phyloP scores from a whole-genome alignment of 345 rosid genomes.

The Garcia nutans region DNA sequence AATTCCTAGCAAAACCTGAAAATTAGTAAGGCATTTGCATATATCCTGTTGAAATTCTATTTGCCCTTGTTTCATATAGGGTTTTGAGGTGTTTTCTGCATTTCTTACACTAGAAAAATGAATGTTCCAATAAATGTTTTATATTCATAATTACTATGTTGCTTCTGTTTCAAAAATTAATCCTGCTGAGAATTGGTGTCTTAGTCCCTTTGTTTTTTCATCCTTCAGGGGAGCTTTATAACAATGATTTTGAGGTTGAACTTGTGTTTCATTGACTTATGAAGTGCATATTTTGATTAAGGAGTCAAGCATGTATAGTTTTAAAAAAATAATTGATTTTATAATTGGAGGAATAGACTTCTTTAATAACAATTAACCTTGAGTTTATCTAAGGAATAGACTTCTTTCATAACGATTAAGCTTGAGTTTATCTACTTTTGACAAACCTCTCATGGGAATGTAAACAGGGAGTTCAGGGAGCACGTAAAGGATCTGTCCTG shows the following conservation, averaged over 20 bases:
- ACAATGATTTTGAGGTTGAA: background rate
- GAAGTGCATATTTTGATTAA: too few species aligned
- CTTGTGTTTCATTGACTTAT: background rate
- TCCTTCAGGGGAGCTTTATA: too few species aligned
- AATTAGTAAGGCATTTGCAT: background rate
- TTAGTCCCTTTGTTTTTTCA: too few species aligned
- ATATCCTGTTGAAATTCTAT: background rate
- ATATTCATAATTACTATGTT: too few species aligned
- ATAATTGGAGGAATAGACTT: background rate
- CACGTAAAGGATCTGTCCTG: conserved; percentile 93
- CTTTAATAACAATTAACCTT: background rate
- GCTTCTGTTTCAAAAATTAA: too few species aligned
- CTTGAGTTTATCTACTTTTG: conserved; percentile 6
- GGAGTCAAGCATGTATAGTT: too few species aligned
- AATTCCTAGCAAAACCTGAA: background rate
- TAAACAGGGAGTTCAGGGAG: conserved; percentile 74
- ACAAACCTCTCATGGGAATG: background rate
- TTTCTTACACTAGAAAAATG: background rate
- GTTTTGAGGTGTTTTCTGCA: background rate
- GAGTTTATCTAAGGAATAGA: conserved; percentile 6
- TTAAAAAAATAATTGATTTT: background rate
- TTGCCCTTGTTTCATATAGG: background rate
- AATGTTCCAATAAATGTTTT: background rate
- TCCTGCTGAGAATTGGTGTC: too few species aligned
- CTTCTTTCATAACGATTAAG: background rate